Base-by-base conservation (phyloP, 2,329 filamentous ascomycete genomes). In the Cercospora sojina region DNA sequence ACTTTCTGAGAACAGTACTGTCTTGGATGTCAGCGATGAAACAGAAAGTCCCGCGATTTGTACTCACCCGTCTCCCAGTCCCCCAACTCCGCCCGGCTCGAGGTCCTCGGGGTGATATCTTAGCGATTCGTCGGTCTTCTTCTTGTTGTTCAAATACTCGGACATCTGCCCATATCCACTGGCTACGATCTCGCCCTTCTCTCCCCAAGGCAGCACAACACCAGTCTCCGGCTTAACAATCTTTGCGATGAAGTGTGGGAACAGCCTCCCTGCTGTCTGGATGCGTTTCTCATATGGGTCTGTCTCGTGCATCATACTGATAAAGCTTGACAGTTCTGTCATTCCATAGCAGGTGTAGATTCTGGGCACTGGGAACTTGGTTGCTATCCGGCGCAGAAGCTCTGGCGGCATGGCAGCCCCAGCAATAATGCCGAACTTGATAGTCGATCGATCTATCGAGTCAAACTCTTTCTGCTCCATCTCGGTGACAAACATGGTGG, bases 401-500 rank as follows among this genome's bases (percentile, higher is more conserved):
- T 90, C 88, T 2, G 86, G 84, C 2, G 91, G 91, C 1, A 94
- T 91, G 0, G 91, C 90, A 0, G 90, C 89, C 0, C 91, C 91
- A 0, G 91, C 91, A 53, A 93, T 90, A 58, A 74, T 71, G 18
- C 70, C 73, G 92, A 93, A 7, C 35, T 70, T 72, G 67, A 74
- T 71, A 13, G 71, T 69, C 10, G 73, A 74, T 41, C 68, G 68
- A 63, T 74, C 69, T 27, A 64, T 67, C 20, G 65, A 65, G 16
- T 70, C 67, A 43, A 73, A 73, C 23, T 71, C 70, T 60, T 72
- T 71, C 57, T 67, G 53, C 41, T 71, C 73, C 73, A 74, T 73
- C 51, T 71, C 71, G 9, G 88, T 88, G 75, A 92, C 90, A 77
- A 93, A 92, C 91, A 94, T 94, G 64, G 91, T 91, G 0, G 91